Base-by-base conservation (phyloP, 78 protist species). In the Diacronema lutheri region DNA sequence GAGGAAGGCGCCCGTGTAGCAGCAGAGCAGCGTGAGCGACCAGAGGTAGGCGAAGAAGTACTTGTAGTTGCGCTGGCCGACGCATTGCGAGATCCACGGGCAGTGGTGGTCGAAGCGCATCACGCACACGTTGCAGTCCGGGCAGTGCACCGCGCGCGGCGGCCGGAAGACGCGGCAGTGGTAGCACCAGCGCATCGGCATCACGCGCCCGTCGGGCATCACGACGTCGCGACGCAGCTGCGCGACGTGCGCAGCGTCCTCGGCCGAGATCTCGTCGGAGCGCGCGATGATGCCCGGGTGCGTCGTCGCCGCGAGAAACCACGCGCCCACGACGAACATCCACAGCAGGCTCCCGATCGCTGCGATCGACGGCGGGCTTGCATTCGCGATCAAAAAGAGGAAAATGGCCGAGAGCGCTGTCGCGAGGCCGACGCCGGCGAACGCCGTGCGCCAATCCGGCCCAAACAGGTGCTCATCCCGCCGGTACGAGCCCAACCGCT, bases 11-110 rank as follows among this genome's bases (percentile, higher is more conserved):
- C 50, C 50, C 50, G 7, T 7, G 7, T 44, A 44, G 50, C 3
- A 7, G 16, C 16, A 44, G 50, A 44, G 50, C 7, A 44, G 7
- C 7, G 50, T 44, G 50, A 44, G 50, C 7, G 7, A 7, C 50
- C 50, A 44, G 50, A 68, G 12, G 46, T 69, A 92, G 62, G 33
- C 44, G 41, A 86, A 16, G 79, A 89, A 92, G 68, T n/a, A 58
- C 13, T 84, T 84, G 86, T 89, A 86, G 87, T 92, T 92, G 25
- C 83, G 16, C 26, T 44, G 73, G 29, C 95, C 95, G 60, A 93
- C 72, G 78, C 95, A 93, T 12, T 91, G 90, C 68, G 81, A 69
- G 35, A 90, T 56, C 79, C 78, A 83, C 33, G 62, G 69, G 78
- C 86, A 83, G 78, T 83, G 86, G 65, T 83, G 86, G 64, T 83